Evolutionary conservation across 148 eudicot species (phyloP).

Genomic region (Selenicereus undatus): DNA sequence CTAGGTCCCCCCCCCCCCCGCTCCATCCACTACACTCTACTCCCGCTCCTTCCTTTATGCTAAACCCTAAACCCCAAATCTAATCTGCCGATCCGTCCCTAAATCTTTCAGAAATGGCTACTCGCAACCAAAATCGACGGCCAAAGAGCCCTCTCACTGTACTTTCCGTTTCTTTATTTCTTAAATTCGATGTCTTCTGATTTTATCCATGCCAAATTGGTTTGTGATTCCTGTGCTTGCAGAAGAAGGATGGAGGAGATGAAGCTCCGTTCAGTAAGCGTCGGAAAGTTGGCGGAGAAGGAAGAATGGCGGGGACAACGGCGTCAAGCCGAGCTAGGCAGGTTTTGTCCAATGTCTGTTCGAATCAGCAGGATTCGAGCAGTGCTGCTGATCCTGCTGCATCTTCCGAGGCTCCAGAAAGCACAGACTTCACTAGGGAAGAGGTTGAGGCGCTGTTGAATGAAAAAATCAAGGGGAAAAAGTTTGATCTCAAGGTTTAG

Average conservation of each 20-base stretch:
- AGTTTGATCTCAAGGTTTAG: conserved; percentile 55
- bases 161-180: conserved; percentile 19
- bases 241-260: conserved; percentile 42
- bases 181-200: neutral
- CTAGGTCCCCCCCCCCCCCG: conserved; percentile 15
- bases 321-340: conserved; percentile 41
- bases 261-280: conserved; percentile 47
- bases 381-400: conserved; percentile 20
- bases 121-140: conserved; percentile 50
- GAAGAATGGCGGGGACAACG: conserved; percentile 35
- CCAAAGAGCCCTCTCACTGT: conserved; percentile 42
- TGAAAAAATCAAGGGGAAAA: conserved; percentile 66
- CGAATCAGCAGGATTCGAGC: conserved; percentile 31
- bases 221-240: conserved; percentile 15
- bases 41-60: neutral
- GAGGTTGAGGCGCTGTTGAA: conserved; percentile 64
- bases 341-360: conserved; percentile 35
- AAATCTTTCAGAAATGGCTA: conserved; percentile 25
- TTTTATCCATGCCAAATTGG: neutral
- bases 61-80: conserved; percentile 32
- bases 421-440: conserved; percentile 51
- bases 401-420: conserved; percentile 33
- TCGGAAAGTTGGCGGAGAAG: conserved; percentile 43
- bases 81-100: conserved; percentile 12
- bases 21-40: neutral